Evolutionary conservation across 768 basidiomycete genomes (phyloP).

Genomic region (Pulveroboletus sp.): DNA sequence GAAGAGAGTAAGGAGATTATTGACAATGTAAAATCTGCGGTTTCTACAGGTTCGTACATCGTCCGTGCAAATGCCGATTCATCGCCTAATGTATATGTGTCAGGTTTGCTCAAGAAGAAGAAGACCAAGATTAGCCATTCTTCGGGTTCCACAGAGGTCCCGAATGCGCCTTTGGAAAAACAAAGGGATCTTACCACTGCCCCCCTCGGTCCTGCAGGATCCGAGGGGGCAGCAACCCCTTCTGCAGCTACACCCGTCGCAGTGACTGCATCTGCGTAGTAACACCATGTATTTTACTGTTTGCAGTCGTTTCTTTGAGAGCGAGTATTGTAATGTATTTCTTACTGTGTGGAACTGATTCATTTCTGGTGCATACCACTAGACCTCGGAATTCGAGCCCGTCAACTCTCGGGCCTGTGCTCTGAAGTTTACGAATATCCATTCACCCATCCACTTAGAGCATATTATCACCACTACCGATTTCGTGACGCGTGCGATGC

Average conservation of each 20-base stretch:
- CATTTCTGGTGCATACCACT: too few relatives aligned
- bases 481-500: not conserved
- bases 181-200: not conserved
- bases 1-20: slow-evolving; percentile 90
- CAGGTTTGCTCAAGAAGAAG: slow-evolving; percentile 69
- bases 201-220: not conserved
- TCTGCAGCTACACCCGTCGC: slow-evolving; percentile 1
- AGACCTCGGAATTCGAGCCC: too few relatives aligned
- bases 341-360: too few relatives aligned
- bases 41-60: slow-evolving; percentile 61
- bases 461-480: not conserved
- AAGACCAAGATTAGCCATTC: slow-evolving; percentile 47
- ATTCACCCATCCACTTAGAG: too few relatives aligned
- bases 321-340: not conserved
- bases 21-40: slow-evolving; percentile 87
- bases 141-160: slow-evolving; percentile 18
- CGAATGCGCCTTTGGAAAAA: slow-evolving; percentile 13
- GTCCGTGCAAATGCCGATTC: not conserved
- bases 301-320: too few relatives aligned
- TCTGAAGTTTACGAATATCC: too few relatives aligned
- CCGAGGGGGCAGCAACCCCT: not conserved
- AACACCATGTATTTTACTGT: not conserved
- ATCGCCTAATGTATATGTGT: slow-evolving; percentile 19
- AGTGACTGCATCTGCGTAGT: slow-evolving; percentile 17
- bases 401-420: too few relatives aligned